Evolutionary conservation across 331 rosid genomes (phyloP), one percentile per base, ranked within the genome.

Genomic region (Saraca asoca): DNA sequence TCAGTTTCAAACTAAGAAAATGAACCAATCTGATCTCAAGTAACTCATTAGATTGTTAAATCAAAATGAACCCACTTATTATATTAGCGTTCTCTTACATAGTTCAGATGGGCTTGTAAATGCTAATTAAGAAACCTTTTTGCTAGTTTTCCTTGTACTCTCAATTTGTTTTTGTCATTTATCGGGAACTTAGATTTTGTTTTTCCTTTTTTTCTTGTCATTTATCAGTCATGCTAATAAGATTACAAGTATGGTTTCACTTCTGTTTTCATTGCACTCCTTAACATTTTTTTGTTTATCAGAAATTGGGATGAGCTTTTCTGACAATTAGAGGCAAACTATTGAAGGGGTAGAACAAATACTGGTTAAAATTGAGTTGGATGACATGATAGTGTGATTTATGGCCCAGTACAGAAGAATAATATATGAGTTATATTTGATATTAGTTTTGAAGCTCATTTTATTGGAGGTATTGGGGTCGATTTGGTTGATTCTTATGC

Each of bases 41-140:
- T 65, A 41, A 49, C 41, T 42, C 31, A 29, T 24, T 7, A 16
- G 13, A 58, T 50, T 58, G 56, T 31, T 50, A 50, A 66, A 18
- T 42, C 12, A 59, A 45, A 43, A 29, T 6, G 9, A 31, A 7
- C 62, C 7, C 56, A 6, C 38, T 9, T 12, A 35, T 66, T 41
- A 51, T 58, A 50, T 24, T 68, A 38, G 38, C 44, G 24, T 66
- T 41, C 13, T 13, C 17, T 72, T 73, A 52, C 45, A 9, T 39
- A 59, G 15, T 64, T 50, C 31, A 37, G 62, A 20, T 51, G 55
- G 51, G 66, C 61, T 62, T 20, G 43, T 7, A 53, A 54, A 2
- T 8, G 12, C 39, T 63, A 58, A 33, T n/a, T 41, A 19, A 15
- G 16, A 57, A 35, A 24, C 3, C 48, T 39, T 60, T 18, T 20